Conservation (phyloP, 345 rosid species). For the Eucalyptus sideroxylon region DNA sequence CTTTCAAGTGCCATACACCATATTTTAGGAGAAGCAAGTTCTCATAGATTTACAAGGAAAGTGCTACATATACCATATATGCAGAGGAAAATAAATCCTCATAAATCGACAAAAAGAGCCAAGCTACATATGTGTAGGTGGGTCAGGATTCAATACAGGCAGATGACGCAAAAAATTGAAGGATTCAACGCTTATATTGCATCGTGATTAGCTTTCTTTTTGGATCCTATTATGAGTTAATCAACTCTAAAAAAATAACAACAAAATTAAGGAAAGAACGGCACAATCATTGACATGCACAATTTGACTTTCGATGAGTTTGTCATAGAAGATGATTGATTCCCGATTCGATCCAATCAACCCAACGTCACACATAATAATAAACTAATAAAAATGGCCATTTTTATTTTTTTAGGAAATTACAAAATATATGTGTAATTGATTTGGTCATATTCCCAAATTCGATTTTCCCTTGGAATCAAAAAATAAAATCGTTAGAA, state of each 20-base stretch:
- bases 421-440: no score
- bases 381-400: no score
- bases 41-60: not conserved
- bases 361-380: no score
- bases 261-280: not conserved
- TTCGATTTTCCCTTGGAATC: rapidly evolving
- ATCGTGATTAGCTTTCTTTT: not conserved
- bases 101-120: not conserved
- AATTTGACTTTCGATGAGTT: not conserved
- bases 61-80: not conserved
- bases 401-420: no score
- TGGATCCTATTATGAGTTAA: not conserved
- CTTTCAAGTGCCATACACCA: not conserved
- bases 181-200: not conserved
- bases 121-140: not conserved
- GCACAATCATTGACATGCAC: rapidly evolving
- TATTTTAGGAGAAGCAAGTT: not conserved
- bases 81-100: not conserved
- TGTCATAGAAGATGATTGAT: rapidly evolving
- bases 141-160: not conserved
- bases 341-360: rapidly evolving
- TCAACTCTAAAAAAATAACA: not conserved
- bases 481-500: rapidly evolving
- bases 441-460: no score
- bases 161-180: not conserved